Evolutionary conservation across 345 rosid species (phyloP).

Genomic region (Arabidopsis arenosa): DNA sequence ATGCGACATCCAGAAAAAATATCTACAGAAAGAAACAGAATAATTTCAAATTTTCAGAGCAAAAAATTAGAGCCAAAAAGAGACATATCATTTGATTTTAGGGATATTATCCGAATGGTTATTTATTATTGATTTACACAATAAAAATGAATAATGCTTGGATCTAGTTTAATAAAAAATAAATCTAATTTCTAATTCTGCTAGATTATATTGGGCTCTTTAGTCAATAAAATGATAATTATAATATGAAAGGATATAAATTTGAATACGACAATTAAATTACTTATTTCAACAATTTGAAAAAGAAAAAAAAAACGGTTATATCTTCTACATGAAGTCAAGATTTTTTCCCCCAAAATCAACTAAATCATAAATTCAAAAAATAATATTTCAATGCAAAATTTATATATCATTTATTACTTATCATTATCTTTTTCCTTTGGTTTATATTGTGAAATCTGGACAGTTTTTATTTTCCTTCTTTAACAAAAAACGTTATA

Average conservation of each 20-base stretch:
- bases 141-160: background rate
- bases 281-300: constrained; percentile 1
- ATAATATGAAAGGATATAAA: background rate
- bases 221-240: constrained; percentile 7
- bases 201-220: background rate
- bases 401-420: constrained; percentile 31
- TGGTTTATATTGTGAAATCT: constrained; percentile 8
- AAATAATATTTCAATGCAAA: constrained; percentile 12
- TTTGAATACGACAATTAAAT: constrained; percentile 20
- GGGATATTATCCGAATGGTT: constrained; percentile 6
- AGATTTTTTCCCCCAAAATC: constrained; percentile 27
- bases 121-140: background rate
- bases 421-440: constrained; percentile 39
- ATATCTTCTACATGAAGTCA: constrained; percentile 36
- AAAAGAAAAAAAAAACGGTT: background rate
- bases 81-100: constrained; percentile 15
- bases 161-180: background rate
- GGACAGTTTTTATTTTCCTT: constrained; percentile 14
- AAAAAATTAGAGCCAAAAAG: constrained; percentile 28
- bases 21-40: constrained; percentile 2
- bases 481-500: constrained; percentile 24
- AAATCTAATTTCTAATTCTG: background rate
- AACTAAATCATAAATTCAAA: background rate
- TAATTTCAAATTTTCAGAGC: background rate
- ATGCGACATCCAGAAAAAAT: background rate